A percentile compares a stretch with the other conserved stretches of the same genome.
phyloP scores from a whole-genome alignment of 805 yeast species.

The Komagataella mondaviorum region DNA sequence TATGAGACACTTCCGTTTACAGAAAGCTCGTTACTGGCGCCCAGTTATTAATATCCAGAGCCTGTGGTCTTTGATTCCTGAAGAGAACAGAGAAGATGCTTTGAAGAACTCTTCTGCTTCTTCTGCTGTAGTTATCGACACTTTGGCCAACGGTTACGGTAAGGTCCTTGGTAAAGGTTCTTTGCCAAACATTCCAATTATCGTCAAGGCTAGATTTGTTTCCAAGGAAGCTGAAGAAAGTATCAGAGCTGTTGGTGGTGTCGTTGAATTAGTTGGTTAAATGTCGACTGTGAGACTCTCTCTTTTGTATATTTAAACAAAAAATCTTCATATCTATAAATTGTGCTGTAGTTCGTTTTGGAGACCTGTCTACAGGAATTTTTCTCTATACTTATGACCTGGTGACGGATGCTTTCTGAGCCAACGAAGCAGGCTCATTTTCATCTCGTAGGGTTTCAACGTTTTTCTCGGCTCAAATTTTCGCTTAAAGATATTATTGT shows the following conservation, averaged over 20 bases:
- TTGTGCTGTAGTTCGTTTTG: neutral
- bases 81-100: constrained; percentile 89
- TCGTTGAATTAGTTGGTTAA: constrained; percentile 97
- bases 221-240: constrained; percentile 99
- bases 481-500: constrained; percentile 1
- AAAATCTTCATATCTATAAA: neutral
- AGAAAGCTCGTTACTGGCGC: constrained; percentile 89
- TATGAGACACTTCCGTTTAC: constrained; percentile 99
- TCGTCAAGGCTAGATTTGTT: constrained; percentile 98
- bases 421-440: neutral
- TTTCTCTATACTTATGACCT: neutral
- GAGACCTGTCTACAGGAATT: neutral
- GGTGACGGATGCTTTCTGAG: neutral
- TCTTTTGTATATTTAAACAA: neutral
- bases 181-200: constrained; percentile 95
- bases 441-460: constrained; percentile 1
- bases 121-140: constrained; percentile 98
- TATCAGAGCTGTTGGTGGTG: constrained; percentile 99
- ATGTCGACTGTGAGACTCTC: constrained; percentile 4
- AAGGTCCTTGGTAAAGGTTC: constrained; percentile 99
- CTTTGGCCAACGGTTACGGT: constrained; percentile 99
- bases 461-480: constrained; percentile 3
- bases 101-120: constrained; percentile 70
- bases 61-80: constrained; percentile 94
- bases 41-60: constrained; percentile 97